phyloP scores from a whole-genome alignment of 441 rosid genomes.

The Erodium texanum region DNA sequence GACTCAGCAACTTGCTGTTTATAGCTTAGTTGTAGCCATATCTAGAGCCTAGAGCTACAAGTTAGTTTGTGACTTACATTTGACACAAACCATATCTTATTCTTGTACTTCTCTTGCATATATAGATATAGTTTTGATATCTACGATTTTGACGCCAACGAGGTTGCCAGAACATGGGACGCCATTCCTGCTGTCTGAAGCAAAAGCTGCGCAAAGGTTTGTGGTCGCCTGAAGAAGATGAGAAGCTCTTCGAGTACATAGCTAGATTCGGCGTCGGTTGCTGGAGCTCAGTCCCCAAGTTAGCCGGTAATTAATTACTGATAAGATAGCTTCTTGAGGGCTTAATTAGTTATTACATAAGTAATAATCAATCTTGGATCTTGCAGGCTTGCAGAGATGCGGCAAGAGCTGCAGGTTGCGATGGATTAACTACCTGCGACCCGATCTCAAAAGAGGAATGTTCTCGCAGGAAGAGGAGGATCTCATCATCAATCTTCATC shows the following conservation, averaged over 20 bases:
- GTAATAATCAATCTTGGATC: too few relatives aligned
- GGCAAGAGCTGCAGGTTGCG: constrained; percentile 58
- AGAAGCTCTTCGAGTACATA: constrained; percentile 22
- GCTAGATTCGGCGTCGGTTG: constrained; percentile 55
- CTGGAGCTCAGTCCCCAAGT: constrained; percentile 69
- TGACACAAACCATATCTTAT: too few relatives aligned
- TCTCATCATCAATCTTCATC: constrained; percentile 48
- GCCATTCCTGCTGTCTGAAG: constrained; percentile 43
- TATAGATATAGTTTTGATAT: too few relatives aligned
- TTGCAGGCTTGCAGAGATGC: constrained; percentile 65
- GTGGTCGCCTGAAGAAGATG: constrained; percentile 65
- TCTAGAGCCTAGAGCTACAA: too few relatives aligned
- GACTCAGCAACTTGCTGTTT: too few relatives aligned
- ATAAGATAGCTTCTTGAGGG: too few relatives aligned
- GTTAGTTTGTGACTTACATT: too few relatives aligned
- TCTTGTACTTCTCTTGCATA: too few relatives aligned
- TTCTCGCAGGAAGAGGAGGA: constrained; percentile 63
- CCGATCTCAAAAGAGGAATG: constrained; percentile 54
- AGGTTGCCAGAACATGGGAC: constrained; percentile 31
- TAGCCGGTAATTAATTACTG: constrained; percentile 25
- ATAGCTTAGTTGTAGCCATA: too few relatives aligned
- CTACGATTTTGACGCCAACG: too few relatives aligned
- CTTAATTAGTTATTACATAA: too few relatives aligned
- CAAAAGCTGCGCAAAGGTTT: constrained; percentile 58
- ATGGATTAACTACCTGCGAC: too few relatives aligned